Conservation (phyloP, 768 basidiomycete species). For the Suillus occidentalis region DNA sequence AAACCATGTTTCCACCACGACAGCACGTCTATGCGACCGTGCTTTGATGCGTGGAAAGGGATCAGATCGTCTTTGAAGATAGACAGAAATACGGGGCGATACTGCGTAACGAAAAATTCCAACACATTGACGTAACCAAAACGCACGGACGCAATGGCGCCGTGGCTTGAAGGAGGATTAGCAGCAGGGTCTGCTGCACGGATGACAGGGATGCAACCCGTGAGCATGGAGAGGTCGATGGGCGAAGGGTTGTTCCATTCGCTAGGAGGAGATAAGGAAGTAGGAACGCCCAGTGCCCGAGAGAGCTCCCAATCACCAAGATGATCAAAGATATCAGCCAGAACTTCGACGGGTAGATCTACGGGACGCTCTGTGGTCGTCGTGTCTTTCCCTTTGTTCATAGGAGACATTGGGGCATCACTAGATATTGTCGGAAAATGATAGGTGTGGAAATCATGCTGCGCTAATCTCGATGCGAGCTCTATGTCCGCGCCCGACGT, state of each 20-base stretch:
- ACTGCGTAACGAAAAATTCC: slow-evolving; percentile 66
- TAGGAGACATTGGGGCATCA: slow-evolving; percentile 28
- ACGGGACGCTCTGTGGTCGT: slow-evolving; percentile 40
- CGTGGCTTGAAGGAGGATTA: slow-evolving; percentile 66
- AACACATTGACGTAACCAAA: slow-evolving; percentile 79
- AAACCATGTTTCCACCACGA: slow-evolving; percentile 79
- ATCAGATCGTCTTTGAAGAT: slow-evolving; percentile 69
- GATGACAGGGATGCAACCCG: slow-evolving; percentile 58
- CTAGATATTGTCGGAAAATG: slow-evolving; percentile 44
- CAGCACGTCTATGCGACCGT: slow-evolving; percentile 71
- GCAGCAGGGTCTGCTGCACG: slow-evolving; percentile 55
- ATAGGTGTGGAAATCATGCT: slow-evolving; percentile 75
- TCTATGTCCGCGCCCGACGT: slow-evolving; percentile 60
- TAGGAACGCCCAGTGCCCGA: slow-evolving; percentile 73
- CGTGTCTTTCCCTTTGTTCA: slow-evolving; percentile 20
- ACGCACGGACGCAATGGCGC: slow-evolving; percentile 64
- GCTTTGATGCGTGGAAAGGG: slow-evolving; percentile 73
- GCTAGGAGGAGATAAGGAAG: slow-evolving; percentile 60
- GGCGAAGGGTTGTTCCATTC: slow-evolving; percentile 72
- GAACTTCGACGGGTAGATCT: slow-evolving; percentile 73
- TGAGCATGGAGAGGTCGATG: slow-evolving; percentile 73
- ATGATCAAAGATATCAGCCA: slow-evolving; percentile 76
- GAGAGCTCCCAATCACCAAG: slow-evolving; percentile 85
- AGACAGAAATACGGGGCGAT: slow-evolving; percentile 62
- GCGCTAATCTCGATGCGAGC: slow-evolving; percentile 69